Conservation (phyloP, 345 rosid species). For the Cochlearia excelsa region DNA sequence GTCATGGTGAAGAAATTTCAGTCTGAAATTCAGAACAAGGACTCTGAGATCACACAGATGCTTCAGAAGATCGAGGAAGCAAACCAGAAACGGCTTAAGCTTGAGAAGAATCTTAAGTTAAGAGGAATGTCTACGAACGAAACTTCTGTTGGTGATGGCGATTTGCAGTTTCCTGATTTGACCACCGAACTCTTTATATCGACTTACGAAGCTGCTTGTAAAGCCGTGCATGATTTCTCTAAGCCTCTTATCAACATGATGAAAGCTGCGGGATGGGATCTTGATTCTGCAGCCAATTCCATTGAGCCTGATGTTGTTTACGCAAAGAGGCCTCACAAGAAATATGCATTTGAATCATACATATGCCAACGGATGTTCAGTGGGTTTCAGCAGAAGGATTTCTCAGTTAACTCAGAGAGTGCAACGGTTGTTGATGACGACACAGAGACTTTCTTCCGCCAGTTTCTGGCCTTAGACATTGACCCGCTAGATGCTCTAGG, state of each 20-base stretch:
- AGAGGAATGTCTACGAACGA: conserved; percentile 71
- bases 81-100: conserved; percentile 59
- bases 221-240: conserved; percentile 81
- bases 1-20: conserved; percentile 90
- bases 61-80: conserved; percentile 75
- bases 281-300: conserved; percentile 78
- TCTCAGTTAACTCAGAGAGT: conserved; percentile 46
- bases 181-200: conserved; percentile 62
- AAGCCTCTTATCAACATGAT: conserved; percentile 84
- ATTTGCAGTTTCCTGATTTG: conserved; percentile 45
- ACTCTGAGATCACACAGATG: conserved; percentile 71
- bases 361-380: conserved; percentile 77
- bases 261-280: conserved; percentile 95
- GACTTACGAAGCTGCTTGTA: conserved; percentile 58
- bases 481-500: conserved; percentile 68
- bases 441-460: conserved; percentile 67
- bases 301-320: conserved; percentile 69
- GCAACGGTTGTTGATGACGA: conserved; percentile 23
- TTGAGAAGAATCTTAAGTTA: conserved; percentile 80
- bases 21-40: conserved; percentile 85
- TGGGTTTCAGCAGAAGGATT: conserved; percentile 70
- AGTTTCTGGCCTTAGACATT: conserved; percentile 65
- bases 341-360: conserved; percentile 78
- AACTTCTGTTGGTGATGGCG: conserved; percentile 44
- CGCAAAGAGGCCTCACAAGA: conserved; percentile 82